Conservation (phyloP, 306 rosid genomes). For the Vicia sativa region DNA sequence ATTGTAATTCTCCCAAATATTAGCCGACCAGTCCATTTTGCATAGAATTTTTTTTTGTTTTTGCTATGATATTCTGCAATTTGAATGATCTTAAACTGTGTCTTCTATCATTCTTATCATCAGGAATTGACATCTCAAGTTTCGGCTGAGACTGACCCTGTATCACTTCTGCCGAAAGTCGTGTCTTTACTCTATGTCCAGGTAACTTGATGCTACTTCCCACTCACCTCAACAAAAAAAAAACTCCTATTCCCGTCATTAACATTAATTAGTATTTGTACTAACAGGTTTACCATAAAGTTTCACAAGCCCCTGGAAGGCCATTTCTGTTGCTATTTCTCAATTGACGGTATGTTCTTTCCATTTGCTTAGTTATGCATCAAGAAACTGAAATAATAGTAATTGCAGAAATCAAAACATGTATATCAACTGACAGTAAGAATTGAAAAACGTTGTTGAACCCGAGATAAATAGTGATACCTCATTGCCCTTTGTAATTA, state of each 20-base stretch:
- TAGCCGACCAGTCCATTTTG: neutral
- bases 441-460: conserved; percentile 2
- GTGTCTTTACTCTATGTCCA: conserved; percentile 87
- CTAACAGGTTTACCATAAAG: conserved; percentile 86
- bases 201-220: conserved; percentile 50
- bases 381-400: conserved; percentile 2
- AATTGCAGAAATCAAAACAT: neutral
- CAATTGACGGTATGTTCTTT: conserved; percentile 65
- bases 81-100: conserved; percentile 23
- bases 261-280: conserved; percentile 41
- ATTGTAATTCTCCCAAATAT: conserved; percentile 33
- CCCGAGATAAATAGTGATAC: conserved; percentile 9
- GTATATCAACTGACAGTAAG: neutral
- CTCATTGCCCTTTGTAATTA: conserved; percentile 3
- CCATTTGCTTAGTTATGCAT: neutral
- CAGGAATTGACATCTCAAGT: conserved; percentile 95
- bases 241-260: conserved; percentile 11
- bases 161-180: conserved; percentile 86
- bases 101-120: conserved; percentile 36
- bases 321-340: conserved; percentile 84
- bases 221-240: neutral
- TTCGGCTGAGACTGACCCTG: conserved; percentile 80
- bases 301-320: conserved; percentile 99
- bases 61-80: conserved; percentile 13
- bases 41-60: conserved; percentile 16